Conservation (phyloP, 139 green algal genomes). For the Chlamydomonas incerta region DNA sequence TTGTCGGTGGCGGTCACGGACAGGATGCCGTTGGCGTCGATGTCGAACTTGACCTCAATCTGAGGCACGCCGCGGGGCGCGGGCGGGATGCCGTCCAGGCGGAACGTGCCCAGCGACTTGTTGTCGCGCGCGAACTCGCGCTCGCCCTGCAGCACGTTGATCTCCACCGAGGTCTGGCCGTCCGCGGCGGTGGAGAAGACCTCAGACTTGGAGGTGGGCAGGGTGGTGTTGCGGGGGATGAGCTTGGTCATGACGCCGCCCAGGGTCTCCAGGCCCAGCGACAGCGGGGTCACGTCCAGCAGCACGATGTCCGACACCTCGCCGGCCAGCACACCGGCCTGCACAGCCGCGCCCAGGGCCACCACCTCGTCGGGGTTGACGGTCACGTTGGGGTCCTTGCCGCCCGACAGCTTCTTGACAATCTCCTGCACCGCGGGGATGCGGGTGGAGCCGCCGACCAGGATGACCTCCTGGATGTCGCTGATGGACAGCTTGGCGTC, state of each 20-base stretch:
- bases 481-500: slow-evolving; percentile 94
- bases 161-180: slow-evolving; percentile 96
- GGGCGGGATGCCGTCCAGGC: slow-evolving; percentile 97
- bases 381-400: slow-evolving; percentile 95
- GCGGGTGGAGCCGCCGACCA: slow-evolving; percentile 96
- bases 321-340: slow-evolving; percentile 78
- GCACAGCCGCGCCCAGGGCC: slow-evolving; percentile 96
- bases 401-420: slow-evolving; percentile 86
- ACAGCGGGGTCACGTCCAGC: slow-evolving; percentile 97
- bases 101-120: slow-evolving; percentile 97
- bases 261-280: slow-evolving; percentile 97
- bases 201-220: slow-evolving; percentile 97
- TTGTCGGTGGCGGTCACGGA: slow-evolving; percentile 95
- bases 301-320: slow-evolving; percentile 97
- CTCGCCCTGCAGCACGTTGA: slow-evolving; percentile 96
- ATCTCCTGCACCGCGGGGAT: slow-evolving; percentile 96
- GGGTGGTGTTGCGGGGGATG: slow-evolving; percentile 97
- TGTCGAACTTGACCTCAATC: slow-evolving; percentile 99
- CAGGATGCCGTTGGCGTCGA: slow-evolving; percentile 99
- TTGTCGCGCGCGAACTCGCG: slow-evolving; percentile 94
- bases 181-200: slow-evolving; percentile 98
- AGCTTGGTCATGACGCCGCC: slow-evolving; percentile 98
- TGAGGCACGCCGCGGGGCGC: slow-evolving; percentile 95
- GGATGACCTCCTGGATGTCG: slow-evolving; percentile 95
- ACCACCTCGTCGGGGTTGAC: slow-evolving; percentile 99